These are phyloP conservation scores for Penicillium taxi DNA, from an alignment of 495 filamentous ascomycete species.

Conservation along the genomic window DNA sequence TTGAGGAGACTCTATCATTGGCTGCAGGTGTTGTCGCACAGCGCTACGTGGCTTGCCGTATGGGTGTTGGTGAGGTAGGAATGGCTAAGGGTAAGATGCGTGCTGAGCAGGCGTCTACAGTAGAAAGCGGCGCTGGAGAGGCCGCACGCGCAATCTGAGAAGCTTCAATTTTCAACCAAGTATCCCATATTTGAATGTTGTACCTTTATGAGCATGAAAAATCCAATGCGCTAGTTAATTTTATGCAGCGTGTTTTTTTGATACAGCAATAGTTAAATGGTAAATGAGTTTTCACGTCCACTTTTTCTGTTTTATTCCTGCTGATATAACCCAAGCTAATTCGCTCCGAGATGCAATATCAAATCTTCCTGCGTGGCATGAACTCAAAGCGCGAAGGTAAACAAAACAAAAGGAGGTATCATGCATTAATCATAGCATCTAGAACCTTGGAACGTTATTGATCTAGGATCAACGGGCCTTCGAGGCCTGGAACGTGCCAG, in stretches of 20 bases:
- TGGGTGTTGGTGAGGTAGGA: constrained; percentile 87
- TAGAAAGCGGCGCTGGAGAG: constrained; percentile 72
- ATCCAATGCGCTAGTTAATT: too few species aligned
- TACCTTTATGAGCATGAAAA: too few species aligned
- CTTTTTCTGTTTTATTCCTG: background rate
- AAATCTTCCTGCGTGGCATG: constrained; percentile 8
- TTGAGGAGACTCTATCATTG: constrained; percentile 80
- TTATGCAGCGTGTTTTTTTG: too few species aligned
- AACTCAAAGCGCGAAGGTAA: constrained; percentile 6
- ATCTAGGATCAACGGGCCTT: constrained; percentile 62
- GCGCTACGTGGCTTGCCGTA: constrained; percentile 85
- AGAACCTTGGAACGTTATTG: constrained; percentile 6
- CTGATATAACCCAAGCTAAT: background rate
- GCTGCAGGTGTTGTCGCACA: constrained; percentile 85
- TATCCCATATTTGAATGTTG: too few species aligned
- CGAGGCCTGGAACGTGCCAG: constrained; percentile 63
- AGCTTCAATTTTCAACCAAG: too few species aligned
- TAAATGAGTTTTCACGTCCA: constrained; percentile 8
- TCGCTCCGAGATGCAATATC: constrained; percentile 11
- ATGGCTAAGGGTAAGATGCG: constrained; percentile 66
- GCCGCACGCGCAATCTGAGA: constrained; percentile 61
- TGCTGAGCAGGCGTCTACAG: constrained; percentile 58
- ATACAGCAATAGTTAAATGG: too few species aligned
- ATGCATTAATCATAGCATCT: constrained; percentile 10
- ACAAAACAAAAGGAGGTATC: constrained; percentile 8